These are phyloP conservation scores for Cryptococcus neoformans DNA, from an alignment of 1,284 basidiomycete species.

Conservation along the genomic window DNA sequence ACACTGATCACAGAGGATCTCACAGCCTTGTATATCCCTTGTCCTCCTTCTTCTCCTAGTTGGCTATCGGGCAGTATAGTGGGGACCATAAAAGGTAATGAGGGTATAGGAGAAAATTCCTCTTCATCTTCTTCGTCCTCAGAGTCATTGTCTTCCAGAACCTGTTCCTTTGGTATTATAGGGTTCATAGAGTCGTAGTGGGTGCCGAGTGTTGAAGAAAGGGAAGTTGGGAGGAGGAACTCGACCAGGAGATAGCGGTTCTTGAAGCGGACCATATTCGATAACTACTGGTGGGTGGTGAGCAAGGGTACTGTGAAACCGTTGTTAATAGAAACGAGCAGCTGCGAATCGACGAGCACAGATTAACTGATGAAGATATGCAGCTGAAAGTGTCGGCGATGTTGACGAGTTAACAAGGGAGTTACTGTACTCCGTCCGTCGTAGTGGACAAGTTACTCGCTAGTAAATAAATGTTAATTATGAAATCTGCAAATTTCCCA, in stretches of 20 bases:
- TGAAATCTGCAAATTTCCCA: too few species aligned
- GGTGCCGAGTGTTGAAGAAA: conserved; percentile 9
- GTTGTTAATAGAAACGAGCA: too few species aligned
- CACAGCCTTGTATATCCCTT: conserved; percentile 29
- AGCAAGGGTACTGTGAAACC: too few species aligned
- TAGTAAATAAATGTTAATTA: too few species aligned
- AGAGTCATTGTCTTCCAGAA: conserved; percentile 15
- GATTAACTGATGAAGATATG: too few species aligned
- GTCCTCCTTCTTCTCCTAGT: conserved; percentile 25
- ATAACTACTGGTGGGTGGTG: too few species aligned
- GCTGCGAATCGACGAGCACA: too few species aligned
- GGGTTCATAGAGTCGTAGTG: neutral
- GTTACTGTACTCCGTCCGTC: too few species aligned
- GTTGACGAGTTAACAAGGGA: too few species aligned
- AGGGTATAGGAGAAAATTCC: conserved; percentile 19
- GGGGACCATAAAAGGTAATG: conserved; percentile 34
- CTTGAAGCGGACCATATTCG: conserved; percentile 46
- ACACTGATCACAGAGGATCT: conserved; percentile 26
- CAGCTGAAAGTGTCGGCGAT: too few species aligned
- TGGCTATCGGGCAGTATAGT: conserved; percentile 9
- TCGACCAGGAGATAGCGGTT: conserved; percentile 48
- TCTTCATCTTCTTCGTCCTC: conserved; percentile 26
- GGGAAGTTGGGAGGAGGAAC: conserved; percentile 32
- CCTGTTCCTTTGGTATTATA: neutral
- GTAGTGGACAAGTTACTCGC: too few species aligned